phyloP scores from a whole-genome alignment of 257 asterid genomes.

The Cruciata laevipes region DNA sequence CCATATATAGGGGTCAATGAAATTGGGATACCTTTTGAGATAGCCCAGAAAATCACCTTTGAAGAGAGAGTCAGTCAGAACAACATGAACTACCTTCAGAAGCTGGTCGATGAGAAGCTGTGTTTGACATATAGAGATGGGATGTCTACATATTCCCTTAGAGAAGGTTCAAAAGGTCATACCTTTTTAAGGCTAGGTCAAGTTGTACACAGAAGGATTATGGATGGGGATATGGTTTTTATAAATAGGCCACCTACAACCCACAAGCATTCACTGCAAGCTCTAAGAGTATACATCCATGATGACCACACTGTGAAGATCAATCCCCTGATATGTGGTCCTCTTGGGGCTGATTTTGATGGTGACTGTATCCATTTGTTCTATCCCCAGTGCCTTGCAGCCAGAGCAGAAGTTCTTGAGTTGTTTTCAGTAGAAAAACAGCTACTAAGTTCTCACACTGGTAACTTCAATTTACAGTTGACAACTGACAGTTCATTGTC shows the following conservation, averaged over 20 bases:
- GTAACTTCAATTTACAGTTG: slow-evolving; percentile 88
- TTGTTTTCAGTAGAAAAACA: slow-evolving; percentile 94
- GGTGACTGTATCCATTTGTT: slow-evolving; percentile 90
- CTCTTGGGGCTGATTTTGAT: slow-evolving; percentile 94
- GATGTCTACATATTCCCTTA: slow-evolving; percentile 57
- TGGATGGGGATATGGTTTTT: slow-evolving; percentile 95
- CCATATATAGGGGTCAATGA: slow-evolving; percentile 85
- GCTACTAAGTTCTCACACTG: slow-evolving; percentile 92
- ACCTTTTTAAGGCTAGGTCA: slow-evolving; percentile 89
- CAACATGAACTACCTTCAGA: slow-evolving; percentile 66
- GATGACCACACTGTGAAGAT: slow-evolving; percentile 91
- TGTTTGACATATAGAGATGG: slow-evolving; percentile 88
- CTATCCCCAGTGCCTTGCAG: slow-evolving; percentile 92
- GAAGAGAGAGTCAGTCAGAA: slow-evolving; percentile 86
- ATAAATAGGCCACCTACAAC: slow-evolving; percentile 97
- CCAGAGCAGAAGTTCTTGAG: slow-evolving; percentile 92
- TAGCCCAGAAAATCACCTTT: slow-evolving; percentile 85
- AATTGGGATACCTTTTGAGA: slow-evolving; percentile 82
- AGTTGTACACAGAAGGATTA: slow-evolving; percentile 77
- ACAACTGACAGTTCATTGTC: slow-evolving; percentile 74
- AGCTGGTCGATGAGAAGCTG: slow-evolving; percentile 74
- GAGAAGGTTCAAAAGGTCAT: slow-evolving; percentile 95
- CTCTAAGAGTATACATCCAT: slow-evolving; percentile 70
- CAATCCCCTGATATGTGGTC: slow-evolving; percentile 90
- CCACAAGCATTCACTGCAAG: slow-evolving; percentile 94